Evolutionary conservation across 1,284 basidiomycete species (phyloP).

Genomic region (Caloboletus inedulis): DNA sequence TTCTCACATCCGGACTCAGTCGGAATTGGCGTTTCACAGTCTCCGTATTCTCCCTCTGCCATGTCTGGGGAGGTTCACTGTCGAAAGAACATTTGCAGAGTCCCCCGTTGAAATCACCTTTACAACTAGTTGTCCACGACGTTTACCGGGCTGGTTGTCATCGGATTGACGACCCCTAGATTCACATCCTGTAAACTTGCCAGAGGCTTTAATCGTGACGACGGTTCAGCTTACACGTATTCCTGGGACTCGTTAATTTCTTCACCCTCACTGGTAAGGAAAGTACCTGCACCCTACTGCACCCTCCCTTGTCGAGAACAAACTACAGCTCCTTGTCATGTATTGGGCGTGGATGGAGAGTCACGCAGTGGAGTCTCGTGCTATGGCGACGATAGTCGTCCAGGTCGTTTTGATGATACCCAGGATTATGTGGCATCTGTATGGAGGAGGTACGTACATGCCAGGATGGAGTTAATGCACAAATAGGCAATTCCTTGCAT

Average conservation of each 20-base stretch:
- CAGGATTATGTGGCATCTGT: background rate
- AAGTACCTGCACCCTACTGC: too few relatives aligned
- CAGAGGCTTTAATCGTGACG: background rate
- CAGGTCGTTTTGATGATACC: background rate
- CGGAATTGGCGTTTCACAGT: background rate
- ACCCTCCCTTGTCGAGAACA: too few relatives aligned
- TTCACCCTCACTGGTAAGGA: background rate
- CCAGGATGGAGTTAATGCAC: background rate
- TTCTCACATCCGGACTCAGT: background rate
- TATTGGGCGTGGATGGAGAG: too few relatives aligned
- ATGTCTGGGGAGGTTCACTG: background rate
- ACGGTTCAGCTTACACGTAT: background rate
- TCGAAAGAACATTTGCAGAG: too few relatives aligned
- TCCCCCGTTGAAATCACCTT: too few relatives aligned
- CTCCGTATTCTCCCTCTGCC: background rate
- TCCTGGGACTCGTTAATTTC: background rate
- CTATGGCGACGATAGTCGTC: too few relatives aligned
- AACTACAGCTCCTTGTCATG: too few relatives aligned
- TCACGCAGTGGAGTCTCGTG: background rate
- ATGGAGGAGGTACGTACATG: background rate
- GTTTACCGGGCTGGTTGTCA: background rate
- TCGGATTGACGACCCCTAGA: background rate
- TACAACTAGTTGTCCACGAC: too few relatives aligned
- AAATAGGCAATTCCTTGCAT: background rate
- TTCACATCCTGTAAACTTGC: background rate